phyloP scores from a whole-genome alignment of 495 filamentous ascomycete genomes.

The Neurospora pannonica region DNA sequence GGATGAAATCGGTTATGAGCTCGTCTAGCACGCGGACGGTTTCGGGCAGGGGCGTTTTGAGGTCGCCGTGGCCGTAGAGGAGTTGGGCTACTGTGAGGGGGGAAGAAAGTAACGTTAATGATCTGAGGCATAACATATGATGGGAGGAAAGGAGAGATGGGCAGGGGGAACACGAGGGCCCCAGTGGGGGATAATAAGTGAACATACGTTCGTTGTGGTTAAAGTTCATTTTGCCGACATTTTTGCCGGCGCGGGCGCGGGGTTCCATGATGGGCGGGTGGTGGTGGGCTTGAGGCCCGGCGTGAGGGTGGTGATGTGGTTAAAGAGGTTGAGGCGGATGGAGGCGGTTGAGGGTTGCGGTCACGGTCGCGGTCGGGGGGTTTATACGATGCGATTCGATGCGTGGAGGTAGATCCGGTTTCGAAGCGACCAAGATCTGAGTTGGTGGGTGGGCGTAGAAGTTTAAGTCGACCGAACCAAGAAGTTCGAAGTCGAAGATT shows the following conservation, averaged over 20 bases:
- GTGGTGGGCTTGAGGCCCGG: neutral
- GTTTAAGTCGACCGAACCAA: neutral
- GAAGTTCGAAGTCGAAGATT: neutral
- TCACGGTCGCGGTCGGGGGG: neutral
- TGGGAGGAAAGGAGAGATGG: neutral
- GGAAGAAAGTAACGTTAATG: no score
- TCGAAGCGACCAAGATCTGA: neutral
- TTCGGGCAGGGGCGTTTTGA: slow-evolving; percentile 58
- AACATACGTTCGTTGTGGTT: slow-evolving; percentile 60
- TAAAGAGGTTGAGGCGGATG: neutral
- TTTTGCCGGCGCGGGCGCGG: slow-evolving; percentile 65
- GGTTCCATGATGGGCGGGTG: slow-evolving; percentile 49
- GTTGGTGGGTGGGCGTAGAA: neutral
- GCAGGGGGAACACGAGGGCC: neutral
- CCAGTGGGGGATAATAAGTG: no score
- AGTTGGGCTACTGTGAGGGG: slow-evolving; percentile 56
- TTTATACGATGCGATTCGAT: neutral
- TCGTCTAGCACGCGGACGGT: slow-evolving; percentile 86
- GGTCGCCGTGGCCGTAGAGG: slow-evolving; percentile 82
- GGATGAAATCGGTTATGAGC: slow-evolving; percentile 83
- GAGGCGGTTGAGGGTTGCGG: neutral
- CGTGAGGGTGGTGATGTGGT: neutral
- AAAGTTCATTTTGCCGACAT: slow-evolving; percentile 87
- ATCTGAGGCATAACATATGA: neutral
- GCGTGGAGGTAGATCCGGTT: neutral